Conservation (phyloP, 106 monocot genomes). For the Dioscorea dumetorum region DNA sequence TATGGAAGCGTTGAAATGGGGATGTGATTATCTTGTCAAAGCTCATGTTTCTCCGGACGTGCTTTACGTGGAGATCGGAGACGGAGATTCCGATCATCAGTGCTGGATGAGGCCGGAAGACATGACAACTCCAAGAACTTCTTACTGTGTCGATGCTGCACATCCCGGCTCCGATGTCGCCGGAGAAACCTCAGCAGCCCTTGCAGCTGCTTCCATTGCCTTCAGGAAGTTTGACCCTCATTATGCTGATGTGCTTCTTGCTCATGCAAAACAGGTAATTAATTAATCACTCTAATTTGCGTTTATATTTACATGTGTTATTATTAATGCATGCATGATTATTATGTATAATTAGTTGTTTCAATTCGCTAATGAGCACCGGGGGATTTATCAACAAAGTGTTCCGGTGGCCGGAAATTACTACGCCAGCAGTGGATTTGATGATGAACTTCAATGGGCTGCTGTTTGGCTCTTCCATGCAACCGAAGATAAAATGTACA, state of each 20-base stretch:
- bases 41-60: conserved; percentile 29
- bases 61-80: conserved; percentile 66
- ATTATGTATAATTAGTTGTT: conserved; percentile 42
- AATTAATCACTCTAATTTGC: neutral
- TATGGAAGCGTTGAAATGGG: conserved; percentile 50
- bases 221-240: conserved; percentile 12
- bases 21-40: conserved; percentile 59
- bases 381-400: conserved; percentile 44
- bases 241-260: conserved; percentile 21
- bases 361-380: conserved; percentile 41
- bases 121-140: conserved; percentile 56
- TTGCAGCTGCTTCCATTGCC: conserved; percentile 55
- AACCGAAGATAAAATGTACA: conserved; percentile 41
- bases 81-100: conserved; percentile 66
- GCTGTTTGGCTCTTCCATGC: conserved; percentile 72
- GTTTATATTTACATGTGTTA: neutral
- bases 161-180: conserved; percentile 56
- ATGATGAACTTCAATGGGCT: conserved; percentile 71
- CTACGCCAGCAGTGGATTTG: conserved; percentile 60
- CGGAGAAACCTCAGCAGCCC: conserved; percentile 56
- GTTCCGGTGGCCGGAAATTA: conserved; percentile 32
- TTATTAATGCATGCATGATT: neutral
- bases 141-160: conserved; percentile 24
- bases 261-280: conserved; percentile 12
- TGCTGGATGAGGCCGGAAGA: conserved; percentile 84